Conservation (phyloP, 345 rosid genomes). For the Carallia brachiata region DNA sequence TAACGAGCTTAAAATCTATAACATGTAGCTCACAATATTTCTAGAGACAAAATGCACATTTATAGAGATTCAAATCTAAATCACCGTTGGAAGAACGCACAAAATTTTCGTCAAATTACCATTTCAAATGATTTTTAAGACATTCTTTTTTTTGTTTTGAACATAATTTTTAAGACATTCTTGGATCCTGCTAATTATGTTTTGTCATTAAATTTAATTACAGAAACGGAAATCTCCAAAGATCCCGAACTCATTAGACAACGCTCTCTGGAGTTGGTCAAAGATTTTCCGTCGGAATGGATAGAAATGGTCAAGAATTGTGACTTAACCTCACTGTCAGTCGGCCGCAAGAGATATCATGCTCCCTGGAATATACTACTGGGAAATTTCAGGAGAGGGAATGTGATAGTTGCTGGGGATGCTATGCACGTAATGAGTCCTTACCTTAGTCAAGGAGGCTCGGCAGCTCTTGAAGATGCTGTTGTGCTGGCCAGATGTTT, state of each 20-base stretch:
- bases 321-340: constrained; percentile 32
- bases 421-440: constrained; percentile 60
- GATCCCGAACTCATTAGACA: constrained; percentile 34
- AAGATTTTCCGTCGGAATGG: constrained; percentile 38
- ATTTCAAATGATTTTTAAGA: too few relatives aligned
- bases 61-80: too few relatives aligned
- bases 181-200: neutral
- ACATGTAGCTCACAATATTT: too few relatives aligned
- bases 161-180: neutral
- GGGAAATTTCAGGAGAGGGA: constrained; percentile 37
- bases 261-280: constrained; percentile 23
- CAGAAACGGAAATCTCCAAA: constrained; percentile 20
- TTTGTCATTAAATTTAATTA: neutral
- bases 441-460: constrained; percentile 51
- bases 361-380: constrained; percentile 41
- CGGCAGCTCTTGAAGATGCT: constrained; percentile 48
- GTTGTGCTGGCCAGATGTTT: constrained; percentile 50
- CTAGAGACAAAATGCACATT: too few relatives aligned
- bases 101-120: too few relatives aligned
- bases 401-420: constrained; percentile 50
- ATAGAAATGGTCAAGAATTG: constrained; percentile 37
- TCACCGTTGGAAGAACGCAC: too few relatives aligned
- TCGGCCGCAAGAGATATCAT: constrained; percentile 41
- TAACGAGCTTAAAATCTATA: too few relatives aligned
- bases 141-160: too few relatives aligned